Evolutionary conservation across 495 filamentous ascomycete species (phyloP).

Genomic region (Neurospora sp.): DNA sequence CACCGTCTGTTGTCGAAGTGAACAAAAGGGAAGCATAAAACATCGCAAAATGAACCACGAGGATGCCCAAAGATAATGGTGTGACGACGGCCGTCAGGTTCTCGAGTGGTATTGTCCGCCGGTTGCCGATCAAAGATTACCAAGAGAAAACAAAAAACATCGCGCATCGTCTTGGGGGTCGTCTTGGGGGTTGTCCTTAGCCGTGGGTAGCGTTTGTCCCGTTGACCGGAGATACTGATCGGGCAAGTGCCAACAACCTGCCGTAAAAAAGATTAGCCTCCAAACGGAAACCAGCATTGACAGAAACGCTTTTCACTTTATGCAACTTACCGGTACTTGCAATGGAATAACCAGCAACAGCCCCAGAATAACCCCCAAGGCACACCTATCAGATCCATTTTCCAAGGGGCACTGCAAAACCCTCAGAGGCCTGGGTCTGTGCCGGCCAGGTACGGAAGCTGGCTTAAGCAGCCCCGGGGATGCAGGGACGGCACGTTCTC

Average conservation of each 20-base stretch:
- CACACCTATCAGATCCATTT: background rate
- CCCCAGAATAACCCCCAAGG: background rate
- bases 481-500: slow-evolving; percentile 61
- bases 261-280: background rate
- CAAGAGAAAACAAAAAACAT: background rate
- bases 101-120: background rate
- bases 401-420: background rate
- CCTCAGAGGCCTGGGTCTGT: background rate
- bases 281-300: background rate
- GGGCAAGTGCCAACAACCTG: background rate
- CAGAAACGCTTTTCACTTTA: background rate
- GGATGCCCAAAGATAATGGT: background rate
- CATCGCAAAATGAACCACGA: background rate
- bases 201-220: background rate
- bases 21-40: background rate
- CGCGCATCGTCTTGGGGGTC: background rate
- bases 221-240: background rate
- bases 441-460: slow-evolving; percentile 4
- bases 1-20: background rate
- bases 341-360: background rate
- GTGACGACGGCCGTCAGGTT: background rate
- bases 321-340: slow-evolving; percentile 15
- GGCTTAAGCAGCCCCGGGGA: slow-evolving; percentile 36
- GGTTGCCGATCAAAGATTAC: background rate
- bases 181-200: background rate